Evolutionary conservation across 257 asterid genomes (phyloP).

Genomic region (Penstemon davidsonii): DNA sequence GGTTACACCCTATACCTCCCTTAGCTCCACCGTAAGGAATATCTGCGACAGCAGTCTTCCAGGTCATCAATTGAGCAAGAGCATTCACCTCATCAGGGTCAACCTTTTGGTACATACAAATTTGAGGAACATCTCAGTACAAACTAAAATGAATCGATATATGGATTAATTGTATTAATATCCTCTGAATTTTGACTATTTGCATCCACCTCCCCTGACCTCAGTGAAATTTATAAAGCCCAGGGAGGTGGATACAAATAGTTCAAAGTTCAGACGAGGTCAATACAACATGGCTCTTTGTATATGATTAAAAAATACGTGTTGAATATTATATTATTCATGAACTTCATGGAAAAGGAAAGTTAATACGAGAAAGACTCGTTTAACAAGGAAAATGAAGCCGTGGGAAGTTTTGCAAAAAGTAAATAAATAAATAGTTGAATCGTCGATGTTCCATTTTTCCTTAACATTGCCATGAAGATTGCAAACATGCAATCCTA

Average conservation of each 20-base stretch:
- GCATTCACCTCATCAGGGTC: constrained; percentile 86
- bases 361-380: neutral
- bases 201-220: too few relatives aligned
- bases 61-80: constrained; percentile 83
- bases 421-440: too few relatives aligned
- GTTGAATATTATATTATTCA: neutral
- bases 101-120: constrained; percentile 40
- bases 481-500: neutral
- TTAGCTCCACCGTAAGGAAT: constrained; percentile 85
- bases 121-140: constrained; percentile 24
- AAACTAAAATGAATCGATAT: neutral
- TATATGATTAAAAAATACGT: neutral
- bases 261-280: too few relatives aligned
- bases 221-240: too few relatives aligned
- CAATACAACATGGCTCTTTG: neutral
- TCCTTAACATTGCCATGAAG: neutral
- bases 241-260: too few relatives aligned
- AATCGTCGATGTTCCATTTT: too few relatives aligned
- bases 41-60: constrained; percentile 83
- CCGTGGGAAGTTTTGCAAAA: too few relatives aligned
- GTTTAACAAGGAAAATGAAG: too few relatives aligned
- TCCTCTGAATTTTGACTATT: too few relatives aligned
- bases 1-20: constrained; percentile 79
- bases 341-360: neutral
- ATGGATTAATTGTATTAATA: too few relatives aligned